These are phyloP conservation scores for Ceratocystis colombiana DNA, from an alignment of 2,329 filamentous ascomycete genomes.

Conservation along the genomic window DNA sequence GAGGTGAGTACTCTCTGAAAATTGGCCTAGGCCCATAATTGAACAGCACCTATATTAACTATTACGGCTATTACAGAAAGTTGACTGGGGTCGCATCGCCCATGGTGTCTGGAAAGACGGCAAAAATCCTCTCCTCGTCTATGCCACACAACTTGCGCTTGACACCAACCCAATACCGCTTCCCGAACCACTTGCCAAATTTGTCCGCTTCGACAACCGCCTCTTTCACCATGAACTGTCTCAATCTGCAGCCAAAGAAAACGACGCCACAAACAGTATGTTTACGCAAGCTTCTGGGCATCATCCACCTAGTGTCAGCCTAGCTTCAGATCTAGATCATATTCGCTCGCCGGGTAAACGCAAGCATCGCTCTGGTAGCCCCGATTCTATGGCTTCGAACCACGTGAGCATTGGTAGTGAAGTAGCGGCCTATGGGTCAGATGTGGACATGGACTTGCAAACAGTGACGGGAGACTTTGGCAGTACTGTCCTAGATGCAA, in stretches of 20 bases:
- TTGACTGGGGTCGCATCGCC: constrained; percentile 38
- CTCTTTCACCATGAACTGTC: constrained; percentile 43
- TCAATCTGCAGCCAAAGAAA: constrained; percentile 21
- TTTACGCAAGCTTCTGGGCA: not conserved
- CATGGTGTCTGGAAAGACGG: constrained; percentile 39
- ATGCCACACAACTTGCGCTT: constrained; percentile 44
- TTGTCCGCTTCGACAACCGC: constrained; percentile 44
- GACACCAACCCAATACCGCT: constrained; percentile 33
- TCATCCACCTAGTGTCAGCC: not conserved
- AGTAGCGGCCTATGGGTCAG: constrained; percentile 14
- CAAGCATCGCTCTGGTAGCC: constrained; percentile 39
- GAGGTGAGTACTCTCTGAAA: constrained; percentile 36
- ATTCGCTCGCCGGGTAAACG: constrained; percentile 37
- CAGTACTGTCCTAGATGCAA: too few species aligned
- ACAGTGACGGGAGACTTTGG: too few species aligned
- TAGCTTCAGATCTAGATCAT: not conserved
- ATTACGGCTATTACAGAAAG: constrained; percentile 35
- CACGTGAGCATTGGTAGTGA: constrained; percentile 28
- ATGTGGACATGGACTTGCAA: constrained; percentile 1
- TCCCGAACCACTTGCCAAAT: constrained; percentile 36
- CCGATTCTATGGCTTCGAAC: constrained; percentile 38
- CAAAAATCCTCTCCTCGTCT: constrained; percentile 42
- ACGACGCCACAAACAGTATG: not conserved
- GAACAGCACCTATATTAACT: too few species aligned
- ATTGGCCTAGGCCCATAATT: not conserved